These are phyloP conservation scores for Crithidia mellificae DNA, from an alignment of 208 protist genomes.

Conservation along the genomic window DNA sequence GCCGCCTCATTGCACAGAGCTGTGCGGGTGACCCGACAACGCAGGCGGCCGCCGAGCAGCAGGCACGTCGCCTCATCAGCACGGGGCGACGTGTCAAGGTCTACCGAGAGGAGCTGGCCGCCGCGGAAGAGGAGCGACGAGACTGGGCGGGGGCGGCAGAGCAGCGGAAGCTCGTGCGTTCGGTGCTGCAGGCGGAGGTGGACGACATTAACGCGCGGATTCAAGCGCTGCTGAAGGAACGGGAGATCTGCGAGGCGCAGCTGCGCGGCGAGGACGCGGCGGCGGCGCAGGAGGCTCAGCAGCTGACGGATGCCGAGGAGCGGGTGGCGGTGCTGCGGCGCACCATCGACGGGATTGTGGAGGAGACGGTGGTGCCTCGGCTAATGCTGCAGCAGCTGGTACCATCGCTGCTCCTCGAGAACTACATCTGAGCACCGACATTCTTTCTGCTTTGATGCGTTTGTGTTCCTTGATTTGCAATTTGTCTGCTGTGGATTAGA, in stretches of 20 bases:
- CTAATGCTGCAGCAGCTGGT: constrained; percentile 74
- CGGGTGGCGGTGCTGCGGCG: constrained; percentile 55
- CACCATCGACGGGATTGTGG: constrained; percentile 69
- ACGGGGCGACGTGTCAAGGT: constrained; percentile 74
- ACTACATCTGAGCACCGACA: constrained; percentile 48
- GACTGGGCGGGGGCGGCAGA: constrained; percentile 61
- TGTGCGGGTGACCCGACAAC: constrained; percentile 27
- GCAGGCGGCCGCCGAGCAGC: constrained; percentile 64
- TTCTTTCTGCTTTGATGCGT: too few species aligned
- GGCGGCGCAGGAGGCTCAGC: constrained; percentile 31
- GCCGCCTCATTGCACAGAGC: constrained; percentile 56
- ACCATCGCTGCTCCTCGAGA: constrained; percentile 78
- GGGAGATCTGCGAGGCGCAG: constrained; percentile 67
- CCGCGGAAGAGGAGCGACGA: constrained; percentile 61
- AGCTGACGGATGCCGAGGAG: constrained; percentile 65
- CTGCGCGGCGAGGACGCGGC: constrained; percentile 45
- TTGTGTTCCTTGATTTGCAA: too few species aligned
- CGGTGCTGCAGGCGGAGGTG: constrained; percentile 53
- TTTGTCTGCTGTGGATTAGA: too few species aligned
- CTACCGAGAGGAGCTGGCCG: constrained; percentile 77
- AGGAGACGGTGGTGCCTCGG: constrained; percentile 53
- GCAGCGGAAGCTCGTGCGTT: constrained; percentile 45
- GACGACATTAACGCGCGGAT: constrained; percentile 67
- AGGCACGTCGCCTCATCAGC: constrained; percentile 80
- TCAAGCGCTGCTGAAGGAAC: constrained; percentile 57